Conservation (phyloP, 805 yeast species). For the Candida namnaoensis region DNA sequence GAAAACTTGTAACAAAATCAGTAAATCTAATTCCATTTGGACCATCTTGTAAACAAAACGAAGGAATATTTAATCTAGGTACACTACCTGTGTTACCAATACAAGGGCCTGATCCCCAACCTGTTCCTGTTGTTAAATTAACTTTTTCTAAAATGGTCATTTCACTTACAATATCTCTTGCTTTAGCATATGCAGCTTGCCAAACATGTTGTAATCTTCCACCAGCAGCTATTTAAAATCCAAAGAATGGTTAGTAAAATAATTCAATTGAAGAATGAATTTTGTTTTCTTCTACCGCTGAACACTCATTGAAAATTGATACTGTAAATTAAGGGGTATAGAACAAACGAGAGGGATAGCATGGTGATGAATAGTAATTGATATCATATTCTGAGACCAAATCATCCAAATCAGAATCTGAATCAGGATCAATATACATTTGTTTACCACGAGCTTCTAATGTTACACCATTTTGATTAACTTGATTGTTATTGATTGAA, state of each 20-base stretch:
- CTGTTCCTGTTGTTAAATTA: constrained; percentile 55
- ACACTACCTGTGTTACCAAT: constrained; percentile 51
- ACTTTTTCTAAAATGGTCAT: constrained; percentile 53
- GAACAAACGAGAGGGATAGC: constrained; percentile 17
- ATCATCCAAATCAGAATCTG: constrained; percentile 4
- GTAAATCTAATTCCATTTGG: constrained; percentile 53
- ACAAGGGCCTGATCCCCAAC: constrained; percentile 57
- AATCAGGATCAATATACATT: constrained; percentile 14
- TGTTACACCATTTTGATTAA: no score
- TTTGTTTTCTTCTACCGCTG: no score
- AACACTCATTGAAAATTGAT: no score
- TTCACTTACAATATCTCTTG: constrained; percentile 43
- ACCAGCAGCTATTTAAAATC: constrained; percentile 21
- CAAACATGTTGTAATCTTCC: constrained; percentile 43
- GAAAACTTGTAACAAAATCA: constrained; percentile 47
- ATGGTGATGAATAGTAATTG: constrained; percentile 11
- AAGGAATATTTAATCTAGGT: constrained; percentile 41
- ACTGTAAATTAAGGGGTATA: neutral
- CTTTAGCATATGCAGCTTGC: constrained; percentile 49
- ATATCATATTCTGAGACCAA: constrained; percentile 8
- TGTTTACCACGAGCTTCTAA: constrained; percentile 4
- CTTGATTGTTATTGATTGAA: no score
- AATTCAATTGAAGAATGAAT: no score
- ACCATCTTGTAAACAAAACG: constrained; percentile 51
- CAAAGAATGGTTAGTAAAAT: neutral